These are phyloP conservation scores for Artemisia tridentata DNA, from an alignment of 129 eudicot genomes.

Conservation along the genomic window DNA sequence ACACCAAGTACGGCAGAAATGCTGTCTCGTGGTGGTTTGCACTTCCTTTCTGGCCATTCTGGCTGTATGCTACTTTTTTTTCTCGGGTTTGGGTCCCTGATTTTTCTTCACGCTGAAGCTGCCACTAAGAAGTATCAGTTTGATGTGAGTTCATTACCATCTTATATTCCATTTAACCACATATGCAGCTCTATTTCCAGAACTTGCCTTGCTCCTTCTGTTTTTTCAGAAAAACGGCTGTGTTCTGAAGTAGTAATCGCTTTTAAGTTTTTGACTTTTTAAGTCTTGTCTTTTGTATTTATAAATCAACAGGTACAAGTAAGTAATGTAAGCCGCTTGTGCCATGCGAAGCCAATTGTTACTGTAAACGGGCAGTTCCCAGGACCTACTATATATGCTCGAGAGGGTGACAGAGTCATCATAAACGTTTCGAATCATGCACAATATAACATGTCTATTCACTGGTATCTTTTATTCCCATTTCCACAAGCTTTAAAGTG, in stretches of 20 bases:
- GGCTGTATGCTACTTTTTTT: constrained; percentile 4
- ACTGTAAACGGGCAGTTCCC: constrained; percentile 48
- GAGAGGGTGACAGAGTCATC: constrained; percentile 52
- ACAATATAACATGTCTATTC: constrained; percentile 44
- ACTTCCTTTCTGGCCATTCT: too few relatives aligned
- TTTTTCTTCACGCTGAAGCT: constrained; percentile 28
- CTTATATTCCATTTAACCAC: too few relatives aligned
- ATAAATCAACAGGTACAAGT: constrained; percentile 41
- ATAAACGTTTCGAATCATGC: constrained; percentile 42
- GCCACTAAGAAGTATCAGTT: constrained; percentile 47
- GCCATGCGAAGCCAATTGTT: constrained; percentile 54
- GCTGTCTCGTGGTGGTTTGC: constrained; percentile 15
- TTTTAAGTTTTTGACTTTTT: not conserved
- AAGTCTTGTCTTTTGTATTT: not conserved
- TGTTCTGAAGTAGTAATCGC: too few relatives aligned
- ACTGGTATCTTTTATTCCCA: constrained; percentile 32
- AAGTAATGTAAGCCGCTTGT: constrained; percentile 50
- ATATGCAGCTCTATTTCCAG: too few relatives aligned
- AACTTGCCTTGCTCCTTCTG: too few relatives aligned
- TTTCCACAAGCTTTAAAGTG: not conserved
- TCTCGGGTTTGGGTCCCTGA: constrained; percentile 8
- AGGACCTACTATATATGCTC: constrained; percentile 53
- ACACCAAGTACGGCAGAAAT: constrained; percentile 7
- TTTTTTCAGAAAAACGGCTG: too few relatives aligned
- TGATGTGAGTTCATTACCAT: constrained; percentile 31